Evolutionary conservation across 2,329 filamentous ascomycete species (phyloP).

Genomic region (Colletotrichum acutatum): DNA sequence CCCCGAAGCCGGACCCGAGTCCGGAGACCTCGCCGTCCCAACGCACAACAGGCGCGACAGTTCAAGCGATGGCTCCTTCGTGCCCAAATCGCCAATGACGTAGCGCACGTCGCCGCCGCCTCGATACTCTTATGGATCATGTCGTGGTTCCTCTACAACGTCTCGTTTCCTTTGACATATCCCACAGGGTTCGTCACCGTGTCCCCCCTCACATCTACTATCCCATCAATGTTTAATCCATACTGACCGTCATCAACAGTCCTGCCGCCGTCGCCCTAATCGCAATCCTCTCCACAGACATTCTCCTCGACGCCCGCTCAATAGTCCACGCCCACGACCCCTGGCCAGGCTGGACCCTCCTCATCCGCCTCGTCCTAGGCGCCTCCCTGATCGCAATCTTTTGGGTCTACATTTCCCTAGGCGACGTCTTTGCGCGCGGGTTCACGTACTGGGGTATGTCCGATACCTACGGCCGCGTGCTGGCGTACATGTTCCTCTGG

Average conservation of each 20-base stretch:
- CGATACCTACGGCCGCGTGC: conserved; percentile 41
- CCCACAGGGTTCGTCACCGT: conserved; percentile 27
- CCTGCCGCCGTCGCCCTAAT: conserved; percentile 45
- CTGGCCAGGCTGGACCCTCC: conserved; percentile 46
- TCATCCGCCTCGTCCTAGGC: conserved; percentile 45
- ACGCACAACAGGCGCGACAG: conserved; percentile 17
- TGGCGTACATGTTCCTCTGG: conserved; percentile 51
- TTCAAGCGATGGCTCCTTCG: conserved; percentile 28
- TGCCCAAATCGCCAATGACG: conserved; percentile 44
- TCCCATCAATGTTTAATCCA: not conserved
- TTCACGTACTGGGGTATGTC: conserved; percentile 51
- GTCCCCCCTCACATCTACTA: not conserved
- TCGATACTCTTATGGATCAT: conserved; percentile 46
- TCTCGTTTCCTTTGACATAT: conserved; percentile 36
- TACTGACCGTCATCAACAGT: conserved; percentile 35
- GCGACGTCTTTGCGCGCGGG: conserved; percentile 49
- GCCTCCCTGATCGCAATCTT: conserved; percentile 49
- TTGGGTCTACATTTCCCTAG: conserved; percentile 46
- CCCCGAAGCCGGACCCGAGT: conserved; percentile 26
- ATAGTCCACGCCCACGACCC: conserved; percentile 44
- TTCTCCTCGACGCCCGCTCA: conserved; percentile 48
- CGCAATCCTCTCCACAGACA: conserved; percentile 45
- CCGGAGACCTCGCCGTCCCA: conserved; percentile 14
- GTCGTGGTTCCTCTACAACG: conserved; percentile 45
- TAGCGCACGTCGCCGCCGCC: conserved; percentile 45